Evolutionary conservation across 768 basidiomycete genomes (phyloP).

Genomic region (Dioszegia hungarica): DNA sequence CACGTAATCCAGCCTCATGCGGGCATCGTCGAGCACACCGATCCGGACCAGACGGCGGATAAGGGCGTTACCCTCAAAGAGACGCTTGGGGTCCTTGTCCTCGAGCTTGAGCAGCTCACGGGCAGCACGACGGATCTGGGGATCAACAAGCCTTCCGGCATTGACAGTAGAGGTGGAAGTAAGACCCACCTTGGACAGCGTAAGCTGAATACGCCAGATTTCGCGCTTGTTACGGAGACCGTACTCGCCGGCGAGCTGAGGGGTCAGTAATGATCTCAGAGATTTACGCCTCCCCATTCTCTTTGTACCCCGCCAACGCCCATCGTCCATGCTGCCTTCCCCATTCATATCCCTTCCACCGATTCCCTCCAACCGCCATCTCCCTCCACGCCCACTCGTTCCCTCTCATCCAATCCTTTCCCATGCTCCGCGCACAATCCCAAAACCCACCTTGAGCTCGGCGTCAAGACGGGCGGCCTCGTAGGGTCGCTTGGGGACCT

Average conservation of each 20-base stretch:
- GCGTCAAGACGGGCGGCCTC: conserved; percentile 98
- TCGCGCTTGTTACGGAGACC: conserved; percentile 99
- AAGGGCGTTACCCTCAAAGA: conserved; percentile 75
- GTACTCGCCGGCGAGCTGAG: conserved; percentile 96
- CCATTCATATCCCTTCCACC: neutral
- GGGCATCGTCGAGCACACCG: conserved; percentile 96
- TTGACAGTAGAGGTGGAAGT: neutral
- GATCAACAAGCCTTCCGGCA: neutral
- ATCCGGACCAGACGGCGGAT: conserved; percentile 81
- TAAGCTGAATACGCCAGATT: conserved; percentile 98
- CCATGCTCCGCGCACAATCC: neutral
- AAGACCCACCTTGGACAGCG: conserved; percentile 69
- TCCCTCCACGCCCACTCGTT: neutral
- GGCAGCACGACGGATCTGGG: conserved; percentile 92
- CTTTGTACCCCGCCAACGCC: too few relatives aligned
- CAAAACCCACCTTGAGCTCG: conserved; percentile 80
- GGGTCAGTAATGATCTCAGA: conserved; percentile 4
- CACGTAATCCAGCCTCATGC: conserved; percentile 99
- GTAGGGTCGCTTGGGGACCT: conserved; percentile 96
- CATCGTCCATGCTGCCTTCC: neutral
- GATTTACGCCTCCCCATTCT: too few relatives aligned
- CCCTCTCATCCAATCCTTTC: neutral
- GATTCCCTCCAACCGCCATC: neutral
- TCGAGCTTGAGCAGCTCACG: conserved; percentile 99
- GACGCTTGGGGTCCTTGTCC: conserved; percentile 97